A percentile compares a stretch with the other conserved stretches of the same genome.
Conservation (phyloP, 495 filamentous ascomycete genomes). For the Jackrogersella minutella region DNA sequence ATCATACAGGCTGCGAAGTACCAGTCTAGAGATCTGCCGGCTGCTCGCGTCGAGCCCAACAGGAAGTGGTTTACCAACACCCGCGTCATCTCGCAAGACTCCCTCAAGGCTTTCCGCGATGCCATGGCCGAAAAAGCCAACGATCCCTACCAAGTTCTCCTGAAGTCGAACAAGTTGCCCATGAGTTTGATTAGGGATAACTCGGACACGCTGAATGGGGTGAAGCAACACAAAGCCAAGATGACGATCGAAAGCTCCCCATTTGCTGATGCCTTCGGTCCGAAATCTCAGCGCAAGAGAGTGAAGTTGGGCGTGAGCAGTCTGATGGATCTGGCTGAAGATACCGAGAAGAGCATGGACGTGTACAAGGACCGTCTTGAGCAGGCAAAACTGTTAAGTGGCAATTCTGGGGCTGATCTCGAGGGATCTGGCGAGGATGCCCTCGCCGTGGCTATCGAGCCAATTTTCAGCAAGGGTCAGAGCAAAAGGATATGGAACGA, state of each 20-base stretch:
- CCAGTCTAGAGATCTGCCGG: slow-evolving; percentile 76
- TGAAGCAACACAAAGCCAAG: slow-evolving; percentile 94
- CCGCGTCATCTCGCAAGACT: slow-evolving; percentile 68
- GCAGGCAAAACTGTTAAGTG: slow-evolving; percentile 73
- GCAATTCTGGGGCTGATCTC: slow-evolving; percentile 64
- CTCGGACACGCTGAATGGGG: slow-evolving; percentile 70
- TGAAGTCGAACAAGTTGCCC: slow-evolving; percentile 93
- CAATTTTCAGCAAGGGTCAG: slow-evolving; percentile 93
- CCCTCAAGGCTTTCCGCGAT: slow-evolving; percentile 80
- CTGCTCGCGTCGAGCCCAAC: slow-evolving; percentile 90
- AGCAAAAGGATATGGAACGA: slow-evolving; percentile 98
- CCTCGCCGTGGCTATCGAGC: slow-evolving; percentile 76
- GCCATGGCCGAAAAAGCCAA: slow-evolving; percentile 89
- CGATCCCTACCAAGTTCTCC: slow-evolving; percentile 89
- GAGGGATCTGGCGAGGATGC: slow-evolving; percentile 59
- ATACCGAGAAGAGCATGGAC: slow-evolving; percentile 79
- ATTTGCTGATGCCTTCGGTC: slow-evolving; percentile 90
- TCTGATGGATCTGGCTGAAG: slow-evolving; percentile 80
- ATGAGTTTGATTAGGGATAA: slow-evolving; percentile 78
- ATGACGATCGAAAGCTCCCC: slow-evolving; percentile 88
- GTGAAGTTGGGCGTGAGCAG: slow-evolving; percentile 85
- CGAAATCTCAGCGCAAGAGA: slow-evolving; percentile 89
- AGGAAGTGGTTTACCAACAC: slow-evolving; percentile 75
- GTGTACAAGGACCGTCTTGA: slow-evolving; percentile 79
- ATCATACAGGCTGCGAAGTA: slow-evolving; percentile 84